phyloP scores from a whole-genome alignment of 1,139 yeast genomes.

The Nakaseomyces delphensis region DNA sequence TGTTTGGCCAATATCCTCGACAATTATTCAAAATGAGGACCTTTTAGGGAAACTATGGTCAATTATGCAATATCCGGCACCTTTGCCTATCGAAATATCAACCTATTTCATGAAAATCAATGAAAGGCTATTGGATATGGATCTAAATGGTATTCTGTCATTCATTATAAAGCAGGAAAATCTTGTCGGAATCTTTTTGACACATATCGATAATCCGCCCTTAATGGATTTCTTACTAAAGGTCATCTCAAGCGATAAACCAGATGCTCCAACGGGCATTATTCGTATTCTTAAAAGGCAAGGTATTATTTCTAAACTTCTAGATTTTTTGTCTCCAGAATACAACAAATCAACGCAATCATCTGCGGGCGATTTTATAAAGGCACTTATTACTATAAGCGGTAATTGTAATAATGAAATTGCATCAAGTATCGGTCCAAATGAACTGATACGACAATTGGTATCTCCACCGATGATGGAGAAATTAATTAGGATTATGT shows the following conservation, averaged over 20 bases:
- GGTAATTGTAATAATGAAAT: conserved; percentile 71
- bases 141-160: conserved; percentile 70
- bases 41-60: conserved; percentile 71
- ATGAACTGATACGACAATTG: conserved; percentile 83
- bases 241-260: conserved; percentile 56
- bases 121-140: conserved; percentile 87
- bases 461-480: conserved; percentile 65
- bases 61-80: conserved; percentile 54
- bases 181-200: conserved; percentile 47
- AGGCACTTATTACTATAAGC: conserved; percentile 86
- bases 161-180: conserved; percentile 44
- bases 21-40: conserved; percentile 68
- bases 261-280: conserved; percentile 57
- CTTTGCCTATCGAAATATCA: conserved; percentile 68
- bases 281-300: conserved; percentile 46
- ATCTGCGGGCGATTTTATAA: conserved; percentile 90
- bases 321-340: conserved; percentile 44
- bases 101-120: conserved; percentile 90
- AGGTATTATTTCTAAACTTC: conserved; percentile 42
- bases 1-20: conserved; percentile 90
- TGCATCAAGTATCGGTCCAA: conserved; percentile 90
- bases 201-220: conserved; percentile 50
- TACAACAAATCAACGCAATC: conserved; percentile 62
- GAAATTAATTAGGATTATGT: conserved; percentile 70
- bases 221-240: conserved; percentile 68